A percentile compares a stretch with the other conserved stretches of the same genome.
Conservation (phyloP, 768 basidiomycete genomes). For the Kwoniella sp. region DNA sequence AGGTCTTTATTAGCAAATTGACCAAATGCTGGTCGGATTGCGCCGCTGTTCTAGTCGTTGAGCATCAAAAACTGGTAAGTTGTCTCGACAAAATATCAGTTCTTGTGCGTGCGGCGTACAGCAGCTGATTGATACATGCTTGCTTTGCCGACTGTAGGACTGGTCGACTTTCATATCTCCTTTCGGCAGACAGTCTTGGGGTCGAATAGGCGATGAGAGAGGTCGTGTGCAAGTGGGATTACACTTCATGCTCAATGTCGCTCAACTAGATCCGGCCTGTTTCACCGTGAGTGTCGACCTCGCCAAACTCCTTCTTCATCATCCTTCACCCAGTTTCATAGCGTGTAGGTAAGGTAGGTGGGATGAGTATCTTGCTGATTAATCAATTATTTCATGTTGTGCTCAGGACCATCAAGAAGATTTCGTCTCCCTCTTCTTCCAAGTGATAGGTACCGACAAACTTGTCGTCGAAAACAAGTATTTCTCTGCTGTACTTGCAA, state of each 20-base stretch:
- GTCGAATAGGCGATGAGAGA: constrained; percentile 61
- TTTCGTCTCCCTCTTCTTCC: constrained; percentile 64
- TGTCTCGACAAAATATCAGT: too few species aligned
- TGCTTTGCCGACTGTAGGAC: too few species aligned
- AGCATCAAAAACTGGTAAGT: constrained; percentile 50
- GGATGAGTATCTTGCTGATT: too few species aligned
- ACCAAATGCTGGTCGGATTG: constrained; percentile 76
- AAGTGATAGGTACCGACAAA: constrained; percentile 60
- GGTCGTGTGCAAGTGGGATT: constrained; percentile 66
- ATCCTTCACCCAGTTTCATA: too few species aligned
- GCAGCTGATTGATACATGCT: too few species aligned
- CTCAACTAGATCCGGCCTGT: constrained; percentile 63
- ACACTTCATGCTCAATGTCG: constrained; percentile 61
- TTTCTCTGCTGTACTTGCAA: constrained; percentile 62
- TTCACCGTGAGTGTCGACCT: constrained; percentile 61
- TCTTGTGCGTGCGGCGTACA: not conserved
- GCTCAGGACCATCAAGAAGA: constrained; percentile 60
- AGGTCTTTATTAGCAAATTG: constrained; percentile 62
- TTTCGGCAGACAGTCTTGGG: constrained; percentile 63
- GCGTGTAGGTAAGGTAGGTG: too few species aligned
- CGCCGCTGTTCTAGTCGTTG: constrained; percentile 63
- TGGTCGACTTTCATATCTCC: constrained; percentile 66
- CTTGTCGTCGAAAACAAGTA: constrained; percentile 66
- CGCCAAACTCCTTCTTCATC: not conserved
- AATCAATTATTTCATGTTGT: not conserved